These are phyloP conservation scores for Fusarium staphyleae DNA, from an alignment of 2,329 filamentous ascomycete species.

Conservation along the genomic window DNA sequence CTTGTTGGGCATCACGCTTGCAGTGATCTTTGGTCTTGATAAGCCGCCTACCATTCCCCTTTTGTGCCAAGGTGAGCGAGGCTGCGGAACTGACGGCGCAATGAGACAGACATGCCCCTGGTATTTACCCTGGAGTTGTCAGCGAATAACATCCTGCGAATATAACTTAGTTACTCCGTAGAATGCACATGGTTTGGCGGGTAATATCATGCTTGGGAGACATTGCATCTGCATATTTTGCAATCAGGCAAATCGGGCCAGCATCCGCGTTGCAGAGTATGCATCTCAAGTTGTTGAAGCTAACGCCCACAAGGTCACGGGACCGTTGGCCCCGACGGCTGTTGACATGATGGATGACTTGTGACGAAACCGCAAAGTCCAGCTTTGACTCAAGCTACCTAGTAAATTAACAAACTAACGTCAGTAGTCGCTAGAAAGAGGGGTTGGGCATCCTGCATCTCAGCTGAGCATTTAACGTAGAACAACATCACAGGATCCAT, in stretches of 20 bases:
- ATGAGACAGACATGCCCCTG: background rate
- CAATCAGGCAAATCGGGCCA: background rate
- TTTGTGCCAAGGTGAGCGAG: conserved; percentile 22
- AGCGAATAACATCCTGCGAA: background rate
- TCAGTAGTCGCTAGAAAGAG: too few relatives aligned
- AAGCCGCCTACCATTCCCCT: conserved; percentile 19
- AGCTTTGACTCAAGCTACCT: too few relatives aligned
- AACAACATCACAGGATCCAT: too few relatives aligned
- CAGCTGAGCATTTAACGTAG: too few relatives aligned
- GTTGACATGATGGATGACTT: too few relatives aligned
- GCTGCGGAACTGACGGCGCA: background rate
- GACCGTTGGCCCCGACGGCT: too few relatives aligned
- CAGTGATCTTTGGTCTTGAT: conserved; percentile 23
- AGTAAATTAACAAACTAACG: too few relatives aligned
- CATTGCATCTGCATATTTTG: conserved; percentile 3
- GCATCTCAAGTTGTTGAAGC: background rate
- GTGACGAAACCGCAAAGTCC: too few relatives aligned
- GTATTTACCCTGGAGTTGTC: conserved; percentile 2
- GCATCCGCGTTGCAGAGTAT: background rate
- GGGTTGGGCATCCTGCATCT: too few relatives aligned
- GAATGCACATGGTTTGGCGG: conserved; percentile 1
- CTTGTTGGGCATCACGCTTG: too few relatives aligned
- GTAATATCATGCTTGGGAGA: conserved; percentile 1
- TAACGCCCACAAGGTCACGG: too few relatives aligned
- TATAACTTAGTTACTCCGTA: background rate